Conservation (phyloP, 176 grass and related monocot species). For the Saccharum officinarum region DNA sequence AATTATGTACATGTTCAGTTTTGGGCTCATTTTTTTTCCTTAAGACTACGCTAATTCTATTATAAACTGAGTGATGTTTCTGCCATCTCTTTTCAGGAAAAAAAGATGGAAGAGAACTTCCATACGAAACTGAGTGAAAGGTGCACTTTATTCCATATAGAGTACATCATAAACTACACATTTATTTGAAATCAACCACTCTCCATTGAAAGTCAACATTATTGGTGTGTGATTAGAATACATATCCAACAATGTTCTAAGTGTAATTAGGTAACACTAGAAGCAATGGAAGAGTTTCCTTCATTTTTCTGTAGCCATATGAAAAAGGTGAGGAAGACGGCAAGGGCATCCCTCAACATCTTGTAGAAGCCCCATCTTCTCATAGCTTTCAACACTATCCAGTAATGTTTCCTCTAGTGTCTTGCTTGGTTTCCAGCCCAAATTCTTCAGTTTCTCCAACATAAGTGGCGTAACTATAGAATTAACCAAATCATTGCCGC, state of each 20-base stretch:
- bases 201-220: background rate
- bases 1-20: background rate
- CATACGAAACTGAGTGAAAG: background rate
- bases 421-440: slow-evolving; percentile 35
- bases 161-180: background rate
- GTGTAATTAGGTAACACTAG: background rate
- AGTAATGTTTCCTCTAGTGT: slow-evolving; percentile 22
- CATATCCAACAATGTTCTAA: background rate
- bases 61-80: background rate
- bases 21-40: background rate
- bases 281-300: background rate
- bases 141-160: background rate
- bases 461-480: background rate
- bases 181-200: background rate
- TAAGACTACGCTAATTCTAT: background rate
- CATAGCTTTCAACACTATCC: slow-evolving; percentile 27
- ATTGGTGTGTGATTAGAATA: background rate
- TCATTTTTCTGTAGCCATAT: slow-evolving; percentile 8
- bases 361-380: slow-evolving; percentile 33
- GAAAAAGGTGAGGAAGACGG: slow-evolving; percentile 1
- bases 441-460: slow-evolving; percentile 35
- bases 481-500: background rate
- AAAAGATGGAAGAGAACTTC: background rate
- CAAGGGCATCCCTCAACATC: background rate
- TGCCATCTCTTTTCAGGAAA: background rate